phyloP scores from a whole-genome alignment of 1,284 basidiomycete genomes.

The Lignosus rhinocerotis region DNA sequence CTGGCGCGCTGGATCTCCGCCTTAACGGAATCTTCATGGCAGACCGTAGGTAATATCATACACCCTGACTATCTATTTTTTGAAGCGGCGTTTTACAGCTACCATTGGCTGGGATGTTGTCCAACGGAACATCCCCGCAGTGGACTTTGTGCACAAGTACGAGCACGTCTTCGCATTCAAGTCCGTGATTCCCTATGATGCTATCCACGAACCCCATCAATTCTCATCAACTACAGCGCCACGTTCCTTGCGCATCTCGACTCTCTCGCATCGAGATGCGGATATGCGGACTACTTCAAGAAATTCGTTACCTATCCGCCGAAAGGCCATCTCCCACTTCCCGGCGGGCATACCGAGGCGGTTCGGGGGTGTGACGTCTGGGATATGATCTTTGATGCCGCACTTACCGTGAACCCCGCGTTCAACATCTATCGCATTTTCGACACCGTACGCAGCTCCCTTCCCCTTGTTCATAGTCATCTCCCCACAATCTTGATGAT shows the following conservation, averaged over 20 bases:
- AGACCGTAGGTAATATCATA: constrained; percentile 52
- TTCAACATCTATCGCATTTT: constrained; percentile 79
- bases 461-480: not conserved
- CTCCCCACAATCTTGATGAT: no score
- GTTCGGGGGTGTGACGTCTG: constrained; percentile 65
- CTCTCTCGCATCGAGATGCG: constrained; percentile 50
- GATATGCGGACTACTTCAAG: constrained; percentile 63
- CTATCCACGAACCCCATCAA: not conserved
- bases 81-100: constrained; percentile 43
- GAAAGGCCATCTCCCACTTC: constrained; percentile 56
- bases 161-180: constrained; percentile 69
- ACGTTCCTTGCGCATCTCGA: constrained; percentile 64
- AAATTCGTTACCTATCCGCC: constrained; percentile 71
- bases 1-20: constrained; percentile 50
- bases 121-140: constrained; percentile 66
- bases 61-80: not conserved
- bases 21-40: constrained; percentile 73
- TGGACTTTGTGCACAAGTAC: constrained; percentile 72
- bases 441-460: constrained; percentile 47
- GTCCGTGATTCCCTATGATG: constrained; percentile 37
- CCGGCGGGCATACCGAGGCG: constrained; percentile 45
- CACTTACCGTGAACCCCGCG: constrained; percentile 65
- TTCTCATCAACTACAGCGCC: constrained; percentile 40
- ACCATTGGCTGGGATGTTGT: constrained; percentile 54
- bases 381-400: constrained; percentile 60